Evolutionary conservation across 2,329 filamentous ascomycete species (phyloP), one percentile per base, ranked within the genome.

Genomic region (Coniochaeta hoffmannii): DNA sequence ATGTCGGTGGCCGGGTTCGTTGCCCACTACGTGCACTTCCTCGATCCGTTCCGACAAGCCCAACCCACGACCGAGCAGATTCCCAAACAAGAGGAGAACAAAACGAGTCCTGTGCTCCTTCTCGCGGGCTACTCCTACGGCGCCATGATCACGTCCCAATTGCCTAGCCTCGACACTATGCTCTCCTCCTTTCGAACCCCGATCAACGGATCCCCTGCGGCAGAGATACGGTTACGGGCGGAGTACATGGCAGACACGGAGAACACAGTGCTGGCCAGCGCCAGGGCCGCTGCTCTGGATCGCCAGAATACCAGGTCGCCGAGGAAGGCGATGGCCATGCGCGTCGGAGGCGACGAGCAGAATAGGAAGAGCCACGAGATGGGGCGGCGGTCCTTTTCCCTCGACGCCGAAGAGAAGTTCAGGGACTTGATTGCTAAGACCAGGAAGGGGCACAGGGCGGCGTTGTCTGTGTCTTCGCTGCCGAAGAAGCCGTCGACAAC

Each of bases 71-170:
- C 50, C 52, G 24, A 50, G 15, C 41, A 46, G 5, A 7, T 17
- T 28, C 12, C 24, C 19, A 3, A 26, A 28, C 22, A 14, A 2
- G 11, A 19, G 6, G 15, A 50, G 52, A 17, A 51, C 53, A 24
- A 35, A 52, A 1, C 35, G 52, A 15, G 60, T 1, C 71, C 69
- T 2, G 55, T 76, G 50, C 65, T 85, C 2, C 64, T 96, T 5
- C 75, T 94, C 5, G 87, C 80, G 1, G 93, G 92, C 7, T 97
- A 96, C 68, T 96, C 90, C 0, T 97, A 97, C 68, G 94, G 94
- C 44, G 89, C 90, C 4, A 80, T 96, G 65, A 82, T 97, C 36
- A 85, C 90, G 2, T 84, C 81, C 0, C 83, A 87, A 56, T 78
- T 96, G 0, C 89, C 90, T 0, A 76, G 83, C 0, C 71, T 86